phyloP scores from a whole-genome alignment of 371 early-diverging fungal genomes.

The Mucor irregularis region DNA sequence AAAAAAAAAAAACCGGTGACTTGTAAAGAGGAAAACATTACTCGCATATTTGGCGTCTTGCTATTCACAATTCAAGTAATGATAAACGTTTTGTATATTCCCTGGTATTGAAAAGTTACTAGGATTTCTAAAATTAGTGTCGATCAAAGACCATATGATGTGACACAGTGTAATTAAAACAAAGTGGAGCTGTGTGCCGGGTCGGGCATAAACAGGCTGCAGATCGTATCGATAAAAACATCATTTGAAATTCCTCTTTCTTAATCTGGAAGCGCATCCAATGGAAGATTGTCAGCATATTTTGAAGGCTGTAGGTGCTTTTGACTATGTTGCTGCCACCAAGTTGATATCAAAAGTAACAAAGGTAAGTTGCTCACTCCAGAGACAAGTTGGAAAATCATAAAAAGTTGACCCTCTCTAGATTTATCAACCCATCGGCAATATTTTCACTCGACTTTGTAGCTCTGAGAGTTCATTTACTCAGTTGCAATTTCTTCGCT shows the following conservation, averaged over 20 bases:
- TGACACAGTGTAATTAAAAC: background rate
- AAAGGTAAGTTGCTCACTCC: conserved; percentile 36
- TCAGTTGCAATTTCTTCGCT: conserved; percentile 41
- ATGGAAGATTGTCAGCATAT: conserved; percentile 32
- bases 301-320: conserved; percentile 57
- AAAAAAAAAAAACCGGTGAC: too few relatives aligned
- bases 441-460: conserved; percentile 28
- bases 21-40: background rate
- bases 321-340: conserved; percentile 59
- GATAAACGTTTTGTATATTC: background rate
- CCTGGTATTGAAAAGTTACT: background rate
- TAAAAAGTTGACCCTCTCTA: background rate
- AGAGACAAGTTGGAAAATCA: too few relatives aligned
- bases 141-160: background rate
- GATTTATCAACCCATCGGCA: conserved; percentile 35
- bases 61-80: background rate
- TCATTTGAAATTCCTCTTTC: background rate
- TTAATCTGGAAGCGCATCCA: too few relatives aligned
- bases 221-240: too few relatives aligned
- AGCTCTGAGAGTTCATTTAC: conserved; percentile 38
- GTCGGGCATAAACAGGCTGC: too few relatives aligned
- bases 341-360: conserved; percentile 43
- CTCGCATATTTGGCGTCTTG: background rate
- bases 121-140: background rate
- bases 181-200: too few relatives aligned